Evolutionary conservation across 257 asterid genomes (phyloP).

Genomic region (Solanum peruvianum): DNA sequence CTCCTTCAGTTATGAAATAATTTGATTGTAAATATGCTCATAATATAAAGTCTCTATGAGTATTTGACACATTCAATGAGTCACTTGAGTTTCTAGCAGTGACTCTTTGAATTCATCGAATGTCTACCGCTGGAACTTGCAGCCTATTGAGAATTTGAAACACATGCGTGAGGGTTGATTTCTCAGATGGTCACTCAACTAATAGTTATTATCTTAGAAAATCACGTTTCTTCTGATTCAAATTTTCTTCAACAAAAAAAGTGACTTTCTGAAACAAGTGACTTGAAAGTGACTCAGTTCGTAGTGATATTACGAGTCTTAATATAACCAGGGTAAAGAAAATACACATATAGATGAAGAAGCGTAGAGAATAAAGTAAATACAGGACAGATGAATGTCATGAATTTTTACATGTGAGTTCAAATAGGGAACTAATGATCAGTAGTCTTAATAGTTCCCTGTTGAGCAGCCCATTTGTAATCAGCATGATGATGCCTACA

Average conservation of each 20-base stretch:
- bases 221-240: not conserved
- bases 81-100: not conserved
- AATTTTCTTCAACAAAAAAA: not conserved
- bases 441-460: not conserved
- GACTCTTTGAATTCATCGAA: not conserved
- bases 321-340: not conserved
- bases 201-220: not conserved
- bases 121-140: not conserved
- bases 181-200: not conserved
- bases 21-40: not conserved
- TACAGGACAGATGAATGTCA: not conserved
- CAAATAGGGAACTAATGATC: not conserved
- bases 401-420: not conserved
- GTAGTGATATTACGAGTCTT: not conserved
- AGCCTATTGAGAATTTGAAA: not conserved
- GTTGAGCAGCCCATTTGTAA: not conserved
- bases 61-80: not conserved
- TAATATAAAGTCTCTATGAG: not conserved
- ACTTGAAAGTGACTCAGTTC: not conserved
- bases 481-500: constrained; percentile 2
- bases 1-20: not conserved
- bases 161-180: not conserved
- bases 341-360: not conserved
- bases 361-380: not conserved
- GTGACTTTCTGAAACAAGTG: not conserved